A percentile compares a stretch with the other conserved stretches of the same genome.
These are phyloP conservation scores for Sarocladiaceae sp. DNA, from an alignment of 2,329 filamentous ascomycete genomes.

Conservation along the genomic window DNA sequence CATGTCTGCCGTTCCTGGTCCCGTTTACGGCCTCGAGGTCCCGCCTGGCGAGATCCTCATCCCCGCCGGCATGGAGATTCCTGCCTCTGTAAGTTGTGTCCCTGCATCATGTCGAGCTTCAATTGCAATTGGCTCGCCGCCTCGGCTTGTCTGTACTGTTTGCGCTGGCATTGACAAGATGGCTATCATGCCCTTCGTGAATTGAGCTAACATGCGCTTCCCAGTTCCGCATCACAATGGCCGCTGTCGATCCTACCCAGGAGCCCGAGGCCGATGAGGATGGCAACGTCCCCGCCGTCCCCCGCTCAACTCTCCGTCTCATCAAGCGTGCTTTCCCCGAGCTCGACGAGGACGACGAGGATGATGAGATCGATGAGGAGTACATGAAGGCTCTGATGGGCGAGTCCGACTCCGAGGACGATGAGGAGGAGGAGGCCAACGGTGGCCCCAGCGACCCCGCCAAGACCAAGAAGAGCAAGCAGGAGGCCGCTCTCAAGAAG, in stretches of 20 bases:
- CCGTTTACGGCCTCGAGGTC: conserved; percentile 89
- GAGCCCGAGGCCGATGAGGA: conserved; percentile 62
- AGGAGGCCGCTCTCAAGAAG: conserved; percentile 72
- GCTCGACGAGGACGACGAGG: conserved; percentile 54
- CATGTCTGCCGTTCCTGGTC: conserved; percentile 63
- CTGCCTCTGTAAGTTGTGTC: conserved; percentile 68
- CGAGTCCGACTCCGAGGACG: conserved; percentile 46
- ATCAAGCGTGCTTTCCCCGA: conserved; percentile 66
- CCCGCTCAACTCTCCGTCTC: conserved; percentile 86
- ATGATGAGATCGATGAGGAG: conserved; percentile 65
- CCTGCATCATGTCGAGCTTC: neutral
- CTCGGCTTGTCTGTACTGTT: neutral
- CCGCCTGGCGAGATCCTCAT: conserved; percentile 80
- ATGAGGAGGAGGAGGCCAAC: conserved; percentile 67
- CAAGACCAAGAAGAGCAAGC: conserved; percentile 84
- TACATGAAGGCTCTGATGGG: conserved; percentile 54
- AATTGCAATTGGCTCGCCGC: conserved; percentile 9
- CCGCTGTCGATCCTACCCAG: conserved; percentile 88
- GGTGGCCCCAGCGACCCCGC: conserved; percentile 87
- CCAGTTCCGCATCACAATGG: conserved; percentile 97
- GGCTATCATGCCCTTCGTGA: neutral
- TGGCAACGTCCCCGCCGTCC: conserved; percentile 55
- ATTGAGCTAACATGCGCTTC: conserved; percentile 22
- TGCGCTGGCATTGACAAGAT: neutral
- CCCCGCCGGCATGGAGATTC: conserved; percentile 72